Evolutionary conservation across 108 stramenopile genomes (phyloP), one percentile per base, ranked within the genome.

Genomic region (Conticribra guillardii): DNA sequence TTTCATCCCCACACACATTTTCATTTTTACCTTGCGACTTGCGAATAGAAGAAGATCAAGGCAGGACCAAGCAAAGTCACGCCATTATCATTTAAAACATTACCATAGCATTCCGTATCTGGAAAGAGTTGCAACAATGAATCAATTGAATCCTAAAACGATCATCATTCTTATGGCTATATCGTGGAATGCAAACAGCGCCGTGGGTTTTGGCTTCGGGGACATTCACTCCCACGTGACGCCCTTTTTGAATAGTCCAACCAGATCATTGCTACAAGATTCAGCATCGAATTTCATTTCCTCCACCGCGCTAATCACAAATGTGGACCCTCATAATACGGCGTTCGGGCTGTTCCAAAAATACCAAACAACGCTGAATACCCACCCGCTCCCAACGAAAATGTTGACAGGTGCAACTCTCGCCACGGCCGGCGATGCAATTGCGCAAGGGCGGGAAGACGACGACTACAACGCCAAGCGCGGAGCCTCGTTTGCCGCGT

Each of bases 311-410:
- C 26, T 29, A 27, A 11, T 19, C 19, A 14, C 30, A 2, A 32
- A 24, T 1, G 11, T 57, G 0, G n/a, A 31, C 2, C 56, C 56
- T 4, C 29, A 57, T n/a, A 11, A 57, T 30, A 18, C 31, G 28
- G 56, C 56, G n/a, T n/a, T 57, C 29, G 28, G 28, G n/a, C 3
- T 57, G 17, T 57, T 57, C 28, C 3, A 31, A 1, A 27, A 57
- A n/a, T 57, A 57, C 30, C 30, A 17, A 32, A 33, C 30, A n/a
- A 17, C 28, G 11, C 56, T 57, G 28, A 21, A 31, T 26, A 48
- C 19, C 37, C 47, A 91, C 70, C 90, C 90, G 0, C 60, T 91
- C 3, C 63, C 61, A 17, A 91, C 90, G 37, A 91, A 90, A 74
- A 85, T 91, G 82, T 21, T 82, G 17, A 91, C 90, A 0, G 90